phyloP scores from a whole-genome alignment of 2,329 filamentous ascomycete species.

The Alternaria sp. region DNA sequence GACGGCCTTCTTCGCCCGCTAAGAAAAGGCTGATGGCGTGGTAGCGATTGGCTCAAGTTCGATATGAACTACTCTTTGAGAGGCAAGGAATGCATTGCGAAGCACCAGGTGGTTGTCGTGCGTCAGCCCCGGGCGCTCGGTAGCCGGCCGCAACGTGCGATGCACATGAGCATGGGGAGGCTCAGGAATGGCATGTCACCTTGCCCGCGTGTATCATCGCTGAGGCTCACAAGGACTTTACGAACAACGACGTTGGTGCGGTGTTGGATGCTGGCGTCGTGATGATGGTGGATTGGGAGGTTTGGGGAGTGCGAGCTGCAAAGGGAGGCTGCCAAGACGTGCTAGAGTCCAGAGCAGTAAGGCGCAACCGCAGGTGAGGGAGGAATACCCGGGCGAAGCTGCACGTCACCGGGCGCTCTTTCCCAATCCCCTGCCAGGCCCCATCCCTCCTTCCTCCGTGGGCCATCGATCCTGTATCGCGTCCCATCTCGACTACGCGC shows the following conservation, averaged over 20 bases:
- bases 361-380: constrained; percentile 31
- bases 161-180: constrained; percentile 42
- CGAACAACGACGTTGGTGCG: constrained; percentile 10
- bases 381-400: constrained; percentile 42
- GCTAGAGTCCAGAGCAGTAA: constrained; percentile 30
- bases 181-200: constrained; percentile 42
- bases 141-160: constrained; percentile 47
- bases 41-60: constrained; percentile 27
- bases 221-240: constrained; percentile 28
- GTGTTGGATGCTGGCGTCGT: constrained; percentile 25
- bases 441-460: constrained; percentile 26
- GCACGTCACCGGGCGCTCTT: constrained; percentile 46
- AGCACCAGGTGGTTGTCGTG: constrained; percentile 31
- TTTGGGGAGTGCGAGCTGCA: constrained; percentile 27
- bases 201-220: constrained; percentile 35
- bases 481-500: constrained; percentile 18
- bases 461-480: constrained; percentile 27
- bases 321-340: constrained; percentile 28
- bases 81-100: constrained; percentile 48
- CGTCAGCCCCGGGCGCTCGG: constrained; percentile 41
- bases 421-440: constrained; percentile 31
- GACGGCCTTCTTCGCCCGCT: constrained; percentile 21
- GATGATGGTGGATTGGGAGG: constrained; percentile 27
- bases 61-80: constrained; percentile 30
- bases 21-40: constrained; percentile 20